Base-by-base conservation (phyloP, 495 filamentous ascomycete genomes). In the Hypoxylon lenormandii region DNA sequence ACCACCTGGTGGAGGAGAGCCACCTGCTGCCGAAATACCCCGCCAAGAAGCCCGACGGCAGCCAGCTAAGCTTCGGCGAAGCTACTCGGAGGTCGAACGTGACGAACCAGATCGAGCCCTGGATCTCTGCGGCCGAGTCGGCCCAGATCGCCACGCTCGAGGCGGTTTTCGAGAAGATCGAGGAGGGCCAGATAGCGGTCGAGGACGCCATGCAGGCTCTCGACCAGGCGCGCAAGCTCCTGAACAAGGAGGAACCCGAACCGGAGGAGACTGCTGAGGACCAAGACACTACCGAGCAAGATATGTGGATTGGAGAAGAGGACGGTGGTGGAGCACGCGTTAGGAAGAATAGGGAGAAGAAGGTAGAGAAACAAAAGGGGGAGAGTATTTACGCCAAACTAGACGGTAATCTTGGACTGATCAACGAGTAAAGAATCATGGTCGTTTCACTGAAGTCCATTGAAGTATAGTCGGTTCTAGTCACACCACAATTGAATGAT, bases 1-100 rank as follows among this genome's bases (percentile, higher is more conserved):
- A 86, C 49, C 88, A 87, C 30, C 76, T 92, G 1, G 81, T 82
- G 11, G 87, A 91, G 33, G 90, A 92, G 64, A 91, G 88, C 68
- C 88, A 91, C 56, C 80, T 92, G 4, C 82, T 92, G 1, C 87
- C 86, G 0, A 81, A 84, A 38, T 87, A 90, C 56, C 87, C 89
- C 0, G 73, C 86, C 45, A 70, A 67, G 5, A 62, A 72, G 10
- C 38, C 66, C 8, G 73, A 71, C 22, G 74, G 73, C 6, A 26
- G 60, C 33, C 43, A 58, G 5, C 15, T 55, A 4, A 66, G 67
- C 48, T 75, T 75, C 60, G 51, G 73, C 45, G 69, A 70, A 46
- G 63, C 67, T 6, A 73, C 70, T 4, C 68, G 78, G 55, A 76
- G 42, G 18, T 70, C 74, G n/a, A 76, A 79, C 48, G 67, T 79